Evolutionary conservation across 306 rosid species (phyloP), one percentile per base, ranked within the genome.

Genomic region (Geum urbanum): DNA sequence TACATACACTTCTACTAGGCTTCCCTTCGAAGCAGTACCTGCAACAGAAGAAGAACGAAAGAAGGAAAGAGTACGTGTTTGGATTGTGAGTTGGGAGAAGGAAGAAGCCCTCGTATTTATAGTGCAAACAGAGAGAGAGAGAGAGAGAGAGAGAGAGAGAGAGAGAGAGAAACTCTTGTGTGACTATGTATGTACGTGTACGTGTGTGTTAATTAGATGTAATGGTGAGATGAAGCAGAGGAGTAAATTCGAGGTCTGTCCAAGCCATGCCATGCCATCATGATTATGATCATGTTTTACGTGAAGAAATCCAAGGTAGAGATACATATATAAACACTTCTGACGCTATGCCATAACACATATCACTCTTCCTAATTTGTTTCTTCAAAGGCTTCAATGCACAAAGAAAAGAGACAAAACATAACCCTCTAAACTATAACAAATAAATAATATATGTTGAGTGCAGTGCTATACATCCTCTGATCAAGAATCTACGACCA

Each of bases 41-140:
- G 27, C 27, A 24, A 24, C 27, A 35, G 45, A 32, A 56, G 13
- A n/a, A 58, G 14, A 20, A 15, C 35, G 46, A 59, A 24, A 2
- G 27, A 24, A 24, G 27, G 27, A 24, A 24, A 24, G 27, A 24
- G 27, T 24, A 24, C 27, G 27, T 24, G 24, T 27, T 70, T 45
- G 51, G 45, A 37, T 69, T 47, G 63, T 64, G 66, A 15, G 22
- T 47, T 39, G 35, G 76, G 62, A 76, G 78, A 70, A 56, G 66
- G 8, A 48, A 39, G 79, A 72, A 64, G 76, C 68, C 40, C 58
- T 39, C 50, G 64, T 87, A 82, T 90, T 82, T 85, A 87, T 87
- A 63, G 73, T 54, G 63, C 63, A 73, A 53, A 40, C 74, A 55
- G 47, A 72, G 53, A 63, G 49, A 48, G 18, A 44, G 48, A 9